phyloP scores from a whole-genome alignment of 805 yeast species.

The Nakazawaea ishiwadae region DNA sequence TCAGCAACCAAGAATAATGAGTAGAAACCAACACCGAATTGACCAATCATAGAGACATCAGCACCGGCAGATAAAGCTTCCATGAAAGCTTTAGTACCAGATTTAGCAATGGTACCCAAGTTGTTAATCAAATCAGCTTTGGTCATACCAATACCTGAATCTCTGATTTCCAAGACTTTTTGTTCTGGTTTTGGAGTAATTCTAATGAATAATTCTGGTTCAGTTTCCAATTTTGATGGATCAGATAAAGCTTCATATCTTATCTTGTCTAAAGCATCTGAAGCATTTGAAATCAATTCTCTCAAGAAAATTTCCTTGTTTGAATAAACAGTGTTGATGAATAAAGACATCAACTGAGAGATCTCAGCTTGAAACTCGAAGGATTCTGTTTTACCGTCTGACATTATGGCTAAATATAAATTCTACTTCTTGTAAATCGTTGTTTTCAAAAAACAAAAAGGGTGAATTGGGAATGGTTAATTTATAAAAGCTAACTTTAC shows the following conservation, averaged over 20 bases:
- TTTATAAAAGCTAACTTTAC: too few relatives aligned
- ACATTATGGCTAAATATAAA: too few relatives aligned
- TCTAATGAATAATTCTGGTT: slow-evolving; percentile 96
- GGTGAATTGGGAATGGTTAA: too few relatives aligned
- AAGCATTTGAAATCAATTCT: slow-evolving; percentile 97
- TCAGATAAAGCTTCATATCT: slow-evolving; percentile 95
- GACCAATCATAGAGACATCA: slow-evolving; percentile 99
- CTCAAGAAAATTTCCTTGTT: slow-evolving; percentile 99
- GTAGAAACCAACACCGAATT: slow-evolving; percentile 99
- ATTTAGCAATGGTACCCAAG: slow-evolving; percentile 99
- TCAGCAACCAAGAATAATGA: slow-evolving; percentile 98
- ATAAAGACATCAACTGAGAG: slow-evolving; percentile 99
- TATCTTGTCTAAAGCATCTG: slow-evolving; percentile 98
- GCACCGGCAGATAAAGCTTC: slow-evolving; percentile 99
- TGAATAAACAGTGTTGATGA: slow-evolving; percentile 99
- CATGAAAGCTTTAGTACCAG: slow-evolving; percentile 99
- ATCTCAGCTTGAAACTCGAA: slow-evolving; percentile 99
- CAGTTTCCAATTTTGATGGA: slow-evolving; percentile 86
- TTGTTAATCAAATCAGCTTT: slow-evolving; percentile 98
- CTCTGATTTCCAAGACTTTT: slow-evolving; percentile 94
- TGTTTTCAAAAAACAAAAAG: too few relatives aligned
- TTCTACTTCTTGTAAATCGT: too few relatives aligned
- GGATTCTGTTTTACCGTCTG: slow-evolving; percentile 52
- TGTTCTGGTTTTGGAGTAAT: slow-evolving; percentile 94
- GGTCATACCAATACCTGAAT: slow-evolving; percentile 99